Conservation (phyloP, 108 stramenopile genomes). For the Nitzschia inconspicua region DNA sequence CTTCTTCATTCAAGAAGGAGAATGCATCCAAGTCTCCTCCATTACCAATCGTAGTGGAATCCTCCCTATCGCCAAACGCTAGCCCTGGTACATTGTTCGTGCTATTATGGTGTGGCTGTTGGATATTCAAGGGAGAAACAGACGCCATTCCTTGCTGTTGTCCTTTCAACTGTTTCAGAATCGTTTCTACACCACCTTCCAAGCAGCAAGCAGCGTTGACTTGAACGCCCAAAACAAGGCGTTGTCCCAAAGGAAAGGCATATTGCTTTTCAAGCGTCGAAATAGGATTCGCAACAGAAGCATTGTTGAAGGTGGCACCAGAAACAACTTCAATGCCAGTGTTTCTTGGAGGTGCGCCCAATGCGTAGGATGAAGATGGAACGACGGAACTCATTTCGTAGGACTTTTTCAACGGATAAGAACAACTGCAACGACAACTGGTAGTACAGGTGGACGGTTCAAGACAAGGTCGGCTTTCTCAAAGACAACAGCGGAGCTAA, state of each 20-base stretch:
- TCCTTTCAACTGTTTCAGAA: conserved; percentile 36
- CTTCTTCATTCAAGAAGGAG: conserved; percentile 31
- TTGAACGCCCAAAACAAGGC: conserved; percentile 47
- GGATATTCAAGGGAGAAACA: background rate
- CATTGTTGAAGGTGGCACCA: conserved; percentile 14
- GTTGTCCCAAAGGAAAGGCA: conserved; percentile 43
- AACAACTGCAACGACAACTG: no score
- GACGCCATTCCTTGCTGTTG: background rate
- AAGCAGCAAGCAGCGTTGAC: conserved; percentile 44
- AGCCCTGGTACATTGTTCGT: background rate
- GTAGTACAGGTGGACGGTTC: no score
- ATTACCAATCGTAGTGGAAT: background rate
- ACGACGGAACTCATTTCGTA: no score
- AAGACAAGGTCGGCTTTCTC: no score
- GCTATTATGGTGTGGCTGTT: background rate
- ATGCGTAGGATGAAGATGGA: no score
- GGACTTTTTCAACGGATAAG: no score
- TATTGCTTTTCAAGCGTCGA: conserved; percentile 50
- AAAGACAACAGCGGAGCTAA: no score
- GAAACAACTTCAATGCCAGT: no score
- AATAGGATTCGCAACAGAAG: conserved; percentile 36
- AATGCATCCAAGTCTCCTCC: conserved; percentile 31
- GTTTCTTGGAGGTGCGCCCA: no score
- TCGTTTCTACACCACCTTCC: conserved; percentile 60
- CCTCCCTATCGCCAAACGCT: no score